These are phyloP conservation scores for Umbelopsis vinacea DNA, from an alignment of 192 early-diverging fungal species.

Conservation along the genomic window DNA sequence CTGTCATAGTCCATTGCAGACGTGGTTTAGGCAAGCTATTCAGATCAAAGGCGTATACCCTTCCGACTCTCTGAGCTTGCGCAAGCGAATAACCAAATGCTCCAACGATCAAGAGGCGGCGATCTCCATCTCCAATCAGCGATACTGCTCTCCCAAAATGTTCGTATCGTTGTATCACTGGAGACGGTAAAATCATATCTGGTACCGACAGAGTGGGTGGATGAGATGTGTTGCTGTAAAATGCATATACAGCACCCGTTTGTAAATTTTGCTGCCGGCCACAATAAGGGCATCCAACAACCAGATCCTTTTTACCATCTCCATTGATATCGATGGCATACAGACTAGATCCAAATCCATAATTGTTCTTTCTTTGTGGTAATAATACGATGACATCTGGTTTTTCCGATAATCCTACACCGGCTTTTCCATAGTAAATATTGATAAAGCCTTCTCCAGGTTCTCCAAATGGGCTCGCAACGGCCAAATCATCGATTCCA, in stretches of 20 bases:
- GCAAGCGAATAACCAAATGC: constrained; percentile 32
- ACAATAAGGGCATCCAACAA: constrained; percentile 68
- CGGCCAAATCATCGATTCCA: constrained; percentile 85
- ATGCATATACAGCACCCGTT: constrained; percentile 53
- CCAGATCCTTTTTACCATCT: constrained; percentile 66
- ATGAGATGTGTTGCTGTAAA: constrained; percentile 26
- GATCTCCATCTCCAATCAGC: background rate
- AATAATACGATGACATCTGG: constrained; percentile 54
- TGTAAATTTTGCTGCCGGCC: constrained; percentile 32
- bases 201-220: background rate
- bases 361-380: constrained; percentile 29
- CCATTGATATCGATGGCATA: constrained; percentile 65
- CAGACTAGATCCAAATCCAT: constrained; percentile 52
- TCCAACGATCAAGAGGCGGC: constrained; percentile 32
- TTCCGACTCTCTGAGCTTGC: constrained; percentile 27
- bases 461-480: constrained; percentile 63
- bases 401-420: constrained; percentile 46
- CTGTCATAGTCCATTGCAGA: constrained; percentile 34
- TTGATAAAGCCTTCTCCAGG: constrained; percentile 60
- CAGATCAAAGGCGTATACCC: constrained; percentile 41
- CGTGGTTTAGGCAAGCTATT: background rate
- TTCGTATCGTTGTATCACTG: constrained; percentile 23
- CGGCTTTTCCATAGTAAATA: constrained; percentile 66
- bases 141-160: constrained; percentile 37
- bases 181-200: constrained; percentile 16